Evolutionary conservation across 441 rosid species (phyloP), one percentile per base, ranked within the genome.

Genomic region (Theobroma grandiflorum): DNA sequence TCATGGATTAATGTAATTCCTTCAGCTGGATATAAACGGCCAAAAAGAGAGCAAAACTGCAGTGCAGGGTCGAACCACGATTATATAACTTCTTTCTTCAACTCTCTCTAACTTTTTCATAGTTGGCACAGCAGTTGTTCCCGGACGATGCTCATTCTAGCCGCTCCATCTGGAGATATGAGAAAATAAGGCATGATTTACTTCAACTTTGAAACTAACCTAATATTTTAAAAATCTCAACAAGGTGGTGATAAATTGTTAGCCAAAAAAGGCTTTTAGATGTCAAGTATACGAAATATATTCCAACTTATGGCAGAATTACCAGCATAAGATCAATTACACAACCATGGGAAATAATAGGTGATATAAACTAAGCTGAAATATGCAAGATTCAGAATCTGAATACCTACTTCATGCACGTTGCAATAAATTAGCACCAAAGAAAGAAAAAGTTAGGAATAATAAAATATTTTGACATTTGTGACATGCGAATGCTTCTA

Each of bases 81-180:
- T 0, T n/a, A 42, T 58, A 37, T 47, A 43, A 53, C 64, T 43
- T 42, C 68, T 33, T 66, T 9, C 43, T 76, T 53, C 71, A 33
- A 76, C 61, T 52, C 35, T 40, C 66, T 38, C 22, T 57, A 20
- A 52, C 80, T 8, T 63, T 57, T 52, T 10, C 31, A 67, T 35
- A 47, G 72, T 77, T n/a, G 43, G 37, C 49, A 37, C 63, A 43
- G 85, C 81, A 57, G 81, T 65, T 69, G 67, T 68, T 68, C 78
- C 40, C 1, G 8, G 64, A 14, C 33, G 33, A 40, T 73, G 69
- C 78, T 93, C 93, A 96, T 8, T 94, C 98, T 70, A 96, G 88
- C 52, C 91, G 90, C 84, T 93, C 97, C 98, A 93, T 96, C 96
- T 96, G 93, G 75, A 82, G 33, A 78, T 68, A 50, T 35, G 43